Percentiles rank a stretch among this genome's conserved stretches.
Evolutionary conservation across 139 green algal species (phyloP).

Genomic region (Coelastrella sp.): DNA sequence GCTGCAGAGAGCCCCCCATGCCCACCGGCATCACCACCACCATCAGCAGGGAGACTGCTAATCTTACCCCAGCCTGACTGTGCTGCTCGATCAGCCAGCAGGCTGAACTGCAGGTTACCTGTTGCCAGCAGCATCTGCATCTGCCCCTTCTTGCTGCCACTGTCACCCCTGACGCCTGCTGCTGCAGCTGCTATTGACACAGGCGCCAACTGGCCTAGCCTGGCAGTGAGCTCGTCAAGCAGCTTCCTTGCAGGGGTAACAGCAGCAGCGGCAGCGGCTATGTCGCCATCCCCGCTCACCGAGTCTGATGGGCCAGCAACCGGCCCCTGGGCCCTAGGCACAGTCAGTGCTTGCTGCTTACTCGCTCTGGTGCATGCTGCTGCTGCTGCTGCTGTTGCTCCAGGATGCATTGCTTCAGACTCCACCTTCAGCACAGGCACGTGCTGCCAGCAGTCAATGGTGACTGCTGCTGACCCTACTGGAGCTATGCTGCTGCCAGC

Average conservation of each 20-base stretch:
- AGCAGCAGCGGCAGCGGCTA: neutral
- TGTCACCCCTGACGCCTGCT: neutral
- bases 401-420: neutral
- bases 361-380: neutral
- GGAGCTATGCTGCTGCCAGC: neutral
- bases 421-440: neutral
- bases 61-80: neutral
- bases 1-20: neutral
- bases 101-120: conserved; percentile 8
- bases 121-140: neutral
- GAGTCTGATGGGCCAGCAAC: too few species aligned
- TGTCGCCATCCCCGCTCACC: neutral
- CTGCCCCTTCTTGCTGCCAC: neutral
- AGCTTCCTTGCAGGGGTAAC: neutral
- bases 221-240: neutral
- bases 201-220: neutral
- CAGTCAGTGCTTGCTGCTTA: neutral
- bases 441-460: neutral
- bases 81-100: neutral
- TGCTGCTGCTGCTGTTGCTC: neutral
- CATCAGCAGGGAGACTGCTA: neutral
- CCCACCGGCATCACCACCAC: neutral
- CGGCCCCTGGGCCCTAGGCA: too few species aligned
- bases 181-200: neutral
- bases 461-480: neutral